Conservation (phyloP, 805 yeast genomes). For the Spathaspora arborariae region DNA sequence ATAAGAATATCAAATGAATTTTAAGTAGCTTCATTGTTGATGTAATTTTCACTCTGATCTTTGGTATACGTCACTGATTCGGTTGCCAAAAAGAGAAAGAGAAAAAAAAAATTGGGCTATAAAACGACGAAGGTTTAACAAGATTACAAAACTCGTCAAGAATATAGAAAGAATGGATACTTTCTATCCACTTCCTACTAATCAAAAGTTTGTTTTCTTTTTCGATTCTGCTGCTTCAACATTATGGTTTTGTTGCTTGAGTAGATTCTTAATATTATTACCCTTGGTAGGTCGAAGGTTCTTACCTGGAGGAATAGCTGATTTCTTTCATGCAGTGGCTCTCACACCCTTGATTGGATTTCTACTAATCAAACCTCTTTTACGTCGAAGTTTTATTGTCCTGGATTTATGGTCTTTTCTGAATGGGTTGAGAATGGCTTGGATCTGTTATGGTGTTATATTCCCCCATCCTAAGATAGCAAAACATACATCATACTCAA, state of each 20-base stretch:
- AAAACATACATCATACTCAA: slow-evolving; percentile 38
- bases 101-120: not conserved
- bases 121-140: not conserved
- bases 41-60: not conserved
- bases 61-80: not conserved
- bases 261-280: slow-evolving; percentile 48
- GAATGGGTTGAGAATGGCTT: slow-evolving; percentile 28
- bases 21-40: not conserved
- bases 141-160: no score
- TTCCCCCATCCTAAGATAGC: slow-evolving; percentile 40
- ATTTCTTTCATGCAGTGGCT: slow-evolving; percentile 48
- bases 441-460: slow-evolving; percentile 40
- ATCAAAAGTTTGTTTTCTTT: slow-evolving; percentile 29
- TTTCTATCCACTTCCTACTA: slow-evolving; percentile 34
- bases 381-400: slow-evolving; percentile 8
- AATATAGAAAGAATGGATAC: slow-evolving; percentile 22
- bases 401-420: slow-evolving; percentile 25
- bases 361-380: slow-evolving; percentile 14
- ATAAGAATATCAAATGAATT: slow-evolving; percentile 1
- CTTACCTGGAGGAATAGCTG: slow-evolving; percentile 70
- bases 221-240: slow-evolving; percentile 32
- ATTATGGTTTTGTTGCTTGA: slow-evolving; percentile 46
- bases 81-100: not conserved
- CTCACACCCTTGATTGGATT: slow-evolving; percentile 28
- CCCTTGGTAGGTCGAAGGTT: slow-evolving; percentile 65